Conservation (phyloP, 1,284 basidiomycete species). For the Bondarzewia mesenterica region DNA sequence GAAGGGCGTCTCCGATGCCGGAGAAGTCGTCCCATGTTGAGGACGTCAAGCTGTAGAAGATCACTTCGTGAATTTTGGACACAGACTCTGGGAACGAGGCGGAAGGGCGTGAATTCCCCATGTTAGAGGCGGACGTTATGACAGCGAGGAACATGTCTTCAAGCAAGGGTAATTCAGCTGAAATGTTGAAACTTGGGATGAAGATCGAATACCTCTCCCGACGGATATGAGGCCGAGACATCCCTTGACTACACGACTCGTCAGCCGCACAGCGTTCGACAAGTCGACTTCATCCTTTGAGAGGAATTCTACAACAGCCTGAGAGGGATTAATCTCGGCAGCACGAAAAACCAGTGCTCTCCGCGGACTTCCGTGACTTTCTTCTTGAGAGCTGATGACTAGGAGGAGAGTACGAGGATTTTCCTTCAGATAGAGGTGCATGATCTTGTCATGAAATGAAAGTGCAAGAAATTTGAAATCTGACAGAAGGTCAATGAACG, state of each 20-base stretch:
- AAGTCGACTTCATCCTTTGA: slow-evolving; percentile 67
- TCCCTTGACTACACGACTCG: slow-evolving; percentile 65
- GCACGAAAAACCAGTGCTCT: slow-evolving; percentile 65
- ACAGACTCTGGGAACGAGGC: slow-evolving; percentile 50
- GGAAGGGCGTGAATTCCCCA: slow-evolving; percentile 71
- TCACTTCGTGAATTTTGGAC: slow-evolving; percentile 71
- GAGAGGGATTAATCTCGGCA: slow-evolving; percentile 43
- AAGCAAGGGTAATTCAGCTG: not conserved
- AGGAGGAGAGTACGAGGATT: slow-evolving; percentile 63
- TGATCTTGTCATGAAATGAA: no score
- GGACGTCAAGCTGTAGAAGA: slow-evolving; percentile 67
- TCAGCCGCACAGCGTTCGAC: slow-evolving; percentile 49
- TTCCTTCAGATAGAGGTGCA: slow-evolving; percentile 67
- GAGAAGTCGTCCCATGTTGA: slow-evolving; percentile 64
- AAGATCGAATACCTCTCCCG: slow-evolving; percentile 43
- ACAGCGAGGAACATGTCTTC: slow-evolving; percentile 76
- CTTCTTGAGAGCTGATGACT: slow-evolving; percentile 61
- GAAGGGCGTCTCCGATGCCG: slow-evolving; percentile 36
- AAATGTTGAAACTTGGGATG: not conserved
- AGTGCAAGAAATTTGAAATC: no score
- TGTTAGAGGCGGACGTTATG: slow-evolving; percentile 65
- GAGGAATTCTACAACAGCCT: slow-evolving; percentile 80
- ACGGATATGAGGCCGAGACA: slow-evolving; percentile 74
- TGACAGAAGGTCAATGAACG: no score
- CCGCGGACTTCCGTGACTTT: slow-evolving; percentile 46